Evolutionary conservation across 2,329 filamentous ascomycete genomes (phyloP).

Genomic region (Fonsecaea nubica): DNA sequence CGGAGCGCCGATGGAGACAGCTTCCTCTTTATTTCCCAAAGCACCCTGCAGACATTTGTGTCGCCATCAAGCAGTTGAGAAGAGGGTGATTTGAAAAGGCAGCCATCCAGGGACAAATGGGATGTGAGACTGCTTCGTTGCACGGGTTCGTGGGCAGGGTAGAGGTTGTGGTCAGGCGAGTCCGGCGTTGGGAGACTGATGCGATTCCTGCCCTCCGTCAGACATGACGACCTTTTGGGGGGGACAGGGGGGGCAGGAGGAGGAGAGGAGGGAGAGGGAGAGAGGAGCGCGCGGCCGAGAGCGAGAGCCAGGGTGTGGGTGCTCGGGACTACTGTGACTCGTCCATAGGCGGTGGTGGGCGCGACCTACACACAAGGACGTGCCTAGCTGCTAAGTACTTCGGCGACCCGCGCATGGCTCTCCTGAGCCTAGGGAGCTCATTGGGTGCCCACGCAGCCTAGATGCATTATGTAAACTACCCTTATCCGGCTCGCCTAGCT

Average conservation of each 20-base stretch:
- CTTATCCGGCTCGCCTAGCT: neutral
- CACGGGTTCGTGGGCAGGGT: conserved; percentile 6
- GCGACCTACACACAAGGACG: neutral
- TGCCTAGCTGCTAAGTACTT: neutral
- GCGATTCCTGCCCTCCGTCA: conserved; percentile 7
- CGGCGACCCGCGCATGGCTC: neutral
- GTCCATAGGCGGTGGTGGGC: neutral
- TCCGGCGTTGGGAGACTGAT: conserved; percentile 5
- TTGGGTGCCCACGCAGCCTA: neutral
- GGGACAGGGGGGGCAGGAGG: neutral
- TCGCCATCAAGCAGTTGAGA: conserved; percentile 14
- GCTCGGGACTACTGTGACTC: neutral
- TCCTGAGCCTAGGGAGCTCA: neutral
- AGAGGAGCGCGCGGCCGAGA: neutral
- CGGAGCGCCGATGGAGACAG: conserved; percentile 22
- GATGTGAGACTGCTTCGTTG: neutral
- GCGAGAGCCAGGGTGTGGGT: neutral
- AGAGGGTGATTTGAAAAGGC: neutral
- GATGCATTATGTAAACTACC: conserved; percentile 3
- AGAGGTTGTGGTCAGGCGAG: neutral
- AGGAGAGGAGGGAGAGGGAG: neutral
- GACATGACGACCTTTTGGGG: conserved; percentile 1
- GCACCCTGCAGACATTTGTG: conserved; percentile 17
- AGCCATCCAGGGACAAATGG: neutral
- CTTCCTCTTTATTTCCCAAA: conserved; percentile 8